phyloP scores from a whole-genome alignment of 768 basidiomycete species.

The Hemileccinum rubropunctum region DNA sequence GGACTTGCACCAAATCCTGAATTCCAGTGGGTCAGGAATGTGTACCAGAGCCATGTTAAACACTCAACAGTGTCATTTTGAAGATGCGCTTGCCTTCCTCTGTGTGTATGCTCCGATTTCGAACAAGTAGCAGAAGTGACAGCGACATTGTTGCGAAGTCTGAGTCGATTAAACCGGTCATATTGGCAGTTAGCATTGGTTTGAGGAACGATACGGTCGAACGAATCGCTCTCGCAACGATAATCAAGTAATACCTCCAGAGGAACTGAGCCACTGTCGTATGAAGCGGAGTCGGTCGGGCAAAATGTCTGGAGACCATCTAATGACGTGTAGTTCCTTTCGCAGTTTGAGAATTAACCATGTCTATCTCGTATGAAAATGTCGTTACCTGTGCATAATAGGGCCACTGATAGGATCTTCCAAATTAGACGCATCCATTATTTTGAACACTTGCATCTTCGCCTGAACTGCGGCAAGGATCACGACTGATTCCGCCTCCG shows the following conservation, averaged over 20 bases:
- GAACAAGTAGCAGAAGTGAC: constrained; percentile 50
- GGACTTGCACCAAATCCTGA: constrained; percentile 78
- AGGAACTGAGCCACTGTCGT: constrained; percentile 64
- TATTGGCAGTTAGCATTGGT: constrained; percentile 83
- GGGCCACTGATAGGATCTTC: constrained; percentile 84
- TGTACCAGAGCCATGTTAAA: not conserved
- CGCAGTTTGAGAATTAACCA: constrained; percentile 1
- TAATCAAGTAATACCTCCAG: constrained; percentile 87
- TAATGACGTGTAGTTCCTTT: constrained; percentile 74
- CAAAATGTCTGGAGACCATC: constrained; percentile 87
- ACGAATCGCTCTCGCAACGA: constrained; percentile 74
- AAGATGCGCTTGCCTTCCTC: constrained; percentile 43
- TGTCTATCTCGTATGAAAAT: not conserved
- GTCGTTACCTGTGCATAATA: constrained; percentile 74
- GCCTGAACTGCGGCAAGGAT: constrained; percentile 79
- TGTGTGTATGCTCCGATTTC: constrained; percentile 35
- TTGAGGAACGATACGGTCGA: constrained; percentile 88
- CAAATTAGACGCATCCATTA: constrained; percentile 74
- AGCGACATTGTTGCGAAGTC: constrained; percentile 71
- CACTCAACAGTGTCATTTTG: constrained; percentile 59
- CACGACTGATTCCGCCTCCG: constrained; percentile 51
- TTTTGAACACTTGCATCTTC: constrained; percentile 71
- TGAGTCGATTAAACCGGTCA: constrained; percentile 92
- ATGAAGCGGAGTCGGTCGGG: constrained; percentile 47
- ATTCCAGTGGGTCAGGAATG: constrained; percentile 10